Percentiles rank a stretch among this genome's conserved stretches.
These are phyloP conservation scores for Exophiala viscosa DNA, from an alignment of 2,329 filamentous ascomycete genomes.

Conservation along the genomic window DNA sequence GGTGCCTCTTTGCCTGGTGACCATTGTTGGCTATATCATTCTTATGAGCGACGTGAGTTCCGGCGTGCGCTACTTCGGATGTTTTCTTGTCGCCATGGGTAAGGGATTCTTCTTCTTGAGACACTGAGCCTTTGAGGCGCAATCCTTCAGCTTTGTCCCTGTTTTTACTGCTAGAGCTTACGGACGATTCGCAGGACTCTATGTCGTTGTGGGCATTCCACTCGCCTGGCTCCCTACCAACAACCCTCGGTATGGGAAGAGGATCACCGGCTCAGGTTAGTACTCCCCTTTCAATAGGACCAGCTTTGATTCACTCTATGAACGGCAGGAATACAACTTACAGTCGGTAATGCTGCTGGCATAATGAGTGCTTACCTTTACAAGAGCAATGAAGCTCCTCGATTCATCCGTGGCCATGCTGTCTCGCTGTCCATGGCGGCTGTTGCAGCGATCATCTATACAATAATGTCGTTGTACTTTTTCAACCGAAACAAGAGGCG, in stretches of 20 bases:
- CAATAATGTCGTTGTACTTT: slow-evolving; percentile 55
- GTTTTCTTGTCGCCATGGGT: slow-evolving; percentile 68
- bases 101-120: no score
- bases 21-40: slow-evolving; percentile 66
- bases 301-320: background rate
- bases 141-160: no score
- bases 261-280: slow-evolving; percentile 64
- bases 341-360: slow-evolving; percentile 65
- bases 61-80: slow-evolving; percentile 70
- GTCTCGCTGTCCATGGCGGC: slow-evolving; percentile 58
- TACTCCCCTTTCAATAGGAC: background rate
- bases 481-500: slow-evolving; percentile 45
- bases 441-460: slow-evolving; percentile 53
- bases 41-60: slow-evolving; percentile 58
- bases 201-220: slow-evolving; percentile 56
- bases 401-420: slow-evolving; percentile 61
- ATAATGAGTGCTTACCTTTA: slow-evolving; percentile 44
- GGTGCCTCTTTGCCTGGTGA: slow-evolving; percentile 59
- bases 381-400: slow-evolving; percentile 47
- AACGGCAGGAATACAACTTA: slow-evolving; percentile 55
- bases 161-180: no score
- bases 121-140: no score
- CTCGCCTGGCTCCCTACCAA: slow-evolving; percentile 53
- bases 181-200: slow-evolving; percentile 47
- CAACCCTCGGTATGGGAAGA: slow-evolving; percentile 69